A percentile compares a stretch with the other conserved stretches of the same genome.
Conservation (phyloP, 176 grass and related monocot genomes). For the Musa troglodytarum region DNA sequence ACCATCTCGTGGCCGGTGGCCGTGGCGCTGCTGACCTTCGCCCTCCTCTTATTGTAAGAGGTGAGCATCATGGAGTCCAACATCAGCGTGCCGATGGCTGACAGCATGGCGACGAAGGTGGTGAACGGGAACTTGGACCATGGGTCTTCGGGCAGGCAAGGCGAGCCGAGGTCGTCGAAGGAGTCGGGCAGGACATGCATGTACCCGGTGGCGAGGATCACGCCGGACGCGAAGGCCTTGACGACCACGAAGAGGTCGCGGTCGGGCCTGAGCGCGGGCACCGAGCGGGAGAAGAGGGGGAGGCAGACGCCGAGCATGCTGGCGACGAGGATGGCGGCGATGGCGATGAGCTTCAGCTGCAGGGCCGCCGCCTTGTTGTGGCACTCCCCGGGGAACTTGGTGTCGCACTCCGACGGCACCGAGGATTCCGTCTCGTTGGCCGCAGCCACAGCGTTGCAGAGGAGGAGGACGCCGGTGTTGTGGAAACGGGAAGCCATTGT, state of each 20-base stretch:
- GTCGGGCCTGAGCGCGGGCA: constrained; percentile 53
- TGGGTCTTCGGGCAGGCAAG: constrained; percentile 36
- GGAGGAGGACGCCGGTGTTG: not conserved
- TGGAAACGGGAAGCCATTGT: not conserved
- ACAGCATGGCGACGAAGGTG: constrained; percentile 60
- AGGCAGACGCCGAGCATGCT: constrained; percentile 61
- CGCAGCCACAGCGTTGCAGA: not conserved
- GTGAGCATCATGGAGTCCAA: constrained; percentile 59
- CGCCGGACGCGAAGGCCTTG: constrained; percentile 65
- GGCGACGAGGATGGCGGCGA: constrained; percentile 40
- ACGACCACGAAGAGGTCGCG: constrained; percentile 54
- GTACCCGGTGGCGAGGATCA: constrained; percentile 69
- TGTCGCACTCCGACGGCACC: not conserved
- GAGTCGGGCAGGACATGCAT: constrained; percentile 81
- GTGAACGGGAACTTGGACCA: constrained; percentile 58
- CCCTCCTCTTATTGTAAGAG: constrained; percentile 32
- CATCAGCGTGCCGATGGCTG: constrained; percentile 58
- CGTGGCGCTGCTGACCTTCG: not conserved
- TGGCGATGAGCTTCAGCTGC: constrained; percentile 55
- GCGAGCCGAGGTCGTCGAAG: constrained; percentile 42
- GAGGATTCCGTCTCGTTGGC: not conserved
- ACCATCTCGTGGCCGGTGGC: constrained; percentile 24
- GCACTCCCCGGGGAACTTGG: constrained; percentile 2
- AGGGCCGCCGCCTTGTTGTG: constrained; percentile 46
- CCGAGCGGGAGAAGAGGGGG: constrained; percentile 39